Conservation (phyloP, 192 early-diverging fungal species). For the Coemansia sp. region DNA sequence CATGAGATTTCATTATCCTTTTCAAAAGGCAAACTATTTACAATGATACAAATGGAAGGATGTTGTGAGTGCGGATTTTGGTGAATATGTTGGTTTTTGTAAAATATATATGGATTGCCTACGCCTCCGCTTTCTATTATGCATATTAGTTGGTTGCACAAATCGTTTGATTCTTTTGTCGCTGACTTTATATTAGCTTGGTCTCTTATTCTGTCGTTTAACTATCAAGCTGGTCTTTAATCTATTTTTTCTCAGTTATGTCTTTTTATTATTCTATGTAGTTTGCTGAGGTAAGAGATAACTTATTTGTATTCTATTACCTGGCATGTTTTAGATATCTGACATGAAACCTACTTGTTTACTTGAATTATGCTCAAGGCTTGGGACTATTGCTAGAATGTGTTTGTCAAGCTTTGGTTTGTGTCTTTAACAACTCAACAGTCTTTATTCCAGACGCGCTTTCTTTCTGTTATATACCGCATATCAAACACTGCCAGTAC, state of each 20-base stretch:
- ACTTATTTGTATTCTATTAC: background rate
- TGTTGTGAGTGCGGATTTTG: background rate
- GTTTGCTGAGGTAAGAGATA: background rate
- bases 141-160: background rate
- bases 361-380: background rate
- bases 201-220: background rate
- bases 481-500: background rate
- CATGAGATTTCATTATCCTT: conserved; percentile 10
- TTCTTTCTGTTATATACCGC: background rate
- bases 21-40: conserved; percentile 1
- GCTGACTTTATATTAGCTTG: background rate
- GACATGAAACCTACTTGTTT: background rate
- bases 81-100: background rate
- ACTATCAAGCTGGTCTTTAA: background rate
- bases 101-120: background rate
- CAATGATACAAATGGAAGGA: background rate
- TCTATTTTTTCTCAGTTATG: background rate
- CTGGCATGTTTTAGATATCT: background rate
- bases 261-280: background rate
- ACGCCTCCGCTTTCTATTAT: background rate
- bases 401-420: background rate
- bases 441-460: background rate
- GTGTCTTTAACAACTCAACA: background rate
- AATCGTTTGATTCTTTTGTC: background rate
- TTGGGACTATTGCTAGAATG: background rate